Evolutionary conservation across 305 asterid genomes (phyloP).

Genomic region (Fraxinus velutina): DNA sequence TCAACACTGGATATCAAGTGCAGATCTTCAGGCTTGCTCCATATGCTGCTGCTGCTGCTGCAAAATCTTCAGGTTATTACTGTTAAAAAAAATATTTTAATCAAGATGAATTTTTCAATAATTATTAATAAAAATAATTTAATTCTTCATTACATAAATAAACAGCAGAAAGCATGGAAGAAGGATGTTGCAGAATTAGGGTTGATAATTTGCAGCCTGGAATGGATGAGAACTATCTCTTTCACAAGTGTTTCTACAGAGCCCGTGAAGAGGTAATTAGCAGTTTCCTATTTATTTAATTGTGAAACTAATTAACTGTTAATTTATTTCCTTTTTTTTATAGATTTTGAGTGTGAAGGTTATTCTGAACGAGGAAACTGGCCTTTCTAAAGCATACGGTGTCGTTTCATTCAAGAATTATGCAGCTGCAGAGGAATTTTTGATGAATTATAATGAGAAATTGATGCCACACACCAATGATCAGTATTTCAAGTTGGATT

Average conservation of each 20-base stretch:
- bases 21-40: slow-evolving; percentile 37
- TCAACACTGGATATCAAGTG: slow-evolving; percentile 28
- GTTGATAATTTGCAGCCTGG: slow-evolving; percentile 31
- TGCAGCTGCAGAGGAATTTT: background rate
- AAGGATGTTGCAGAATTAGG: slow-evolving; percentile 12
- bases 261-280: slow-evolving; percentile 20
- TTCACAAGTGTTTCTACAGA: slow-evolving; percentile 35
- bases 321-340: background rate
- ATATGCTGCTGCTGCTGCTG: background rate
- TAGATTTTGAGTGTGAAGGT: slow-evolving; percentile 28
- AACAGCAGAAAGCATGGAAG: slow-evolving; percentile 20
- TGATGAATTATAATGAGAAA: slow-evolving; percentile 13
- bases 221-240: slow-evolving; percentile 52
- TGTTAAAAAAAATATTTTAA: background rate
- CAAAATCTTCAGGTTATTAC: slow-evolving; percentile 25
- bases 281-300: background rate
- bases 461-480: slow-evolving; percentile 25
- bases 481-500: slow-evolving; percentile 13
- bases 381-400: background rate
- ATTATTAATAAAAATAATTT: no score
- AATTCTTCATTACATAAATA: background rate
- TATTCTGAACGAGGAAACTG: background rate
- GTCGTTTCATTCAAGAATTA: slow-evolving; percentile 27
- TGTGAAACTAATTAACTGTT: background rate
- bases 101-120: background rate